phyloP scores from a whole-genome alignment of 2,329 filamentous ascomycete genomes.

The Samsoniella hepiali region DNA sequence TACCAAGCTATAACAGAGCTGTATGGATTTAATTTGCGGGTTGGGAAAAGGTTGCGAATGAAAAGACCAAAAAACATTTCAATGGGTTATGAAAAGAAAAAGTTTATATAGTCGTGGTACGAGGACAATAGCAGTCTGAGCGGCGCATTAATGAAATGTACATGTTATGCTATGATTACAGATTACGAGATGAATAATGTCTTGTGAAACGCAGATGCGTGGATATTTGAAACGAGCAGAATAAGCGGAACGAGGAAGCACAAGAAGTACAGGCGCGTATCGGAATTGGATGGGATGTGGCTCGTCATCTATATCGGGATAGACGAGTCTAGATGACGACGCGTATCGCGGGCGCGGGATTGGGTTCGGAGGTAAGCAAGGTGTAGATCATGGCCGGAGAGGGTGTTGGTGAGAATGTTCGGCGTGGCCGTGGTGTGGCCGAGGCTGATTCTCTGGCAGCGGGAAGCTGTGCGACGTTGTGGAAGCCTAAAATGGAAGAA shows the following conservation, averaged over 20 bases:
- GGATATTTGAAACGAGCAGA: neutral
- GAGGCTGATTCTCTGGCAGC: too few species aligned
- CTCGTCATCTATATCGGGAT: neutral
- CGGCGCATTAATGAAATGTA: conserved; percentile 8
- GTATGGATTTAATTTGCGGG: neutral
- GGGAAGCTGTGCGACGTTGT: too few species aligned
- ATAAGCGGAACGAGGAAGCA: neutral
- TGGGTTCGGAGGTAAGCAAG: conserved; percentile 1
- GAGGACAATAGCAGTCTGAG: neutral
- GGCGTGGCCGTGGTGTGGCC: neutral
- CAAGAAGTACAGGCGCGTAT: neutral
- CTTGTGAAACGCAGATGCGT: neutral
- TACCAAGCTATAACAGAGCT: neutral
- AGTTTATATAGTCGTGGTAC: neutral
- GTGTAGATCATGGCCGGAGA: neutral
- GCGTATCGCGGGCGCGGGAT: conserved; percentile 7
- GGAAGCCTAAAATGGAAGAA: too few species aligned
- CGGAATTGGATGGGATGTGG: neutral
- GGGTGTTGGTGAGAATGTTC: neutral
- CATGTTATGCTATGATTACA: conserved; percentile 4
- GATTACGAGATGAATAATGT: neutral
- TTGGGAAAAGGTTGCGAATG: conserved; percentile 3
- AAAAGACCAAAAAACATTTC: conserved; percentile 1
- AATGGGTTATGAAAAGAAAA: neutral
- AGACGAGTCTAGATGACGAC: neutral